These are phyloP conservation scores for Geotrichum citri-aurantii DNA, from an alignment of 1,139 yeast genomes.

Conservation along the genomic window DNA sequence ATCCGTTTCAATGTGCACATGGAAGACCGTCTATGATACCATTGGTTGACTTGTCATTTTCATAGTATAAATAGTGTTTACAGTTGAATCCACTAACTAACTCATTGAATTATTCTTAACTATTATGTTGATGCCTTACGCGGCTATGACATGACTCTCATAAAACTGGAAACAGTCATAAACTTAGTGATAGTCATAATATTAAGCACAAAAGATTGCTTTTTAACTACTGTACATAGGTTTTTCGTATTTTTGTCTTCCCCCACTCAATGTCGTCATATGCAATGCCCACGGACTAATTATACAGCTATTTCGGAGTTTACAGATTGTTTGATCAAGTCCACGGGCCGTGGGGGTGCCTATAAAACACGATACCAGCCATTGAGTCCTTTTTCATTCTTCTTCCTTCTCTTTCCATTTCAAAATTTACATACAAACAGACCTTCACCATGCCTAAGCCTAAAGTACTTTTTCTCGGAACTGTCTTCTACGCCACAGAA, in stretches of 20 bases:
- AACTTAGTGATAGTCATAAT: neutral
- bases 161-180: neutral
- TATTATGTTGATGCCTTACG: neutral
- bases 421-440: neutral
- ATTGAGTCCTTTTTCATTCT: neutral
- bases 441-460: constrained; percentile 13
- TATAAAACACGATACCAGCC: neutral
- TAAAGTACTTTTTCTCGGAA: constrained; percentile 27
- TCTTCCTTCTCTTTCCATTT: too few species aligned
- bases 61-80: neutral
- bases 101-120: neutral
- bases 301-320: neutral
- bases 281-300: neutral
- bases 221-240: neutral
- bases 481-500: constrained; percentile 24
- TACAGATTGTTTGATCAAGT: neutral
- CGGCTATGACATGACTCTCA: neutral
- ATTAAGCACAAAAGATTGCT: neutral
- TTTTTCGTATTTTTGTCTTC: neutral
- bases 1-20: constrained; percentile 82
- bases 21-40: constrained; percentile 77
- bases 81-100: too few species aligned
- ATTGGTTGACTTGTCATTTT: constrained; percentile 34
- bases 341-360: neutral
- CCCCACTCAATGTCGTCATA: neutral